A percentile compares a stretch with the other conserved stretches of the same genome.
Conservation (phyloP, 345 rosid genomes). For the Salix koriyanagi region DNA sequence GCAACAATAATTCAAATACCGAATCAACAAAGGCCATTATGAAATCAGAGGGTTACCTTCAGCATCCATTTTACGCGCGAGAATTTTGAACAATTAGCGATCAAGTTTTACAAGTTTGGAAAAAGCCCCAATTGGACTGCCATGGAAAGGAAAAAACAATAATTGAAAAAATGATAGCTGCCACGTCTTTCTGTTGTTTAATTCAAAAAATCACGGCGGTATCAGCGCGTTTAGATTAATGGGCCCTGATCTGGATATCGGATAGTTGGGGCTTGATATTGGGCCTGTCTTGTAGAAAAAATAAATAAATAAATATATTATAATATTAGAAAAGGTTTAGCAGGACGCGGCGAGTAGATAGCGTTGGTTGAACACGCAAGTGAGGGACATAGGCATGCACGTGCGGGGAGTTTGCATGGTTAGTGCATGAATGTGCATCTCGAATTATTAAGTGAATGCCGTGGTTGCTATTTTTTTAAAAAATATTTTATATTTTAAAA, state of each 20-base stretch:
- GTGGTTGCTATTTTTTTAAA: no score
- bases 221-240: background rate
- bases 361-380: background rate
- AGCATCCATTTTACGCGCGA: constrained; percentile 38
- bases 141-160: background rate
- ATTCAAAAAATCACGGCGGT: background rate
- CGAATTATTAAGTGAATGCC: no score
- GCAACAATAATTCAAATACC: background rate
- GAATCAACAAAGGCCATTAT: background rate
- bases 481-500: no score
- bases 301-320: background rate
- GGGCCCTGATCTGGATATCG: background rate
- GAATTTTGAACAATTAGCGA: constrained; percentile 10
- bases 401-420: background rate
- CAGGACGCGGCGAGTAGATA: constrained; percentile 20
- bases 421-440: no score
- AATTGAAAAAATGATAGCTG: no score
- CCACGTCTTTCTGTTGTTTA: background rate
- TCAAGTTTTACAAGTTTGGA: background rate
- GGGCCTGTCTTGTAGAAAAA: background rate
- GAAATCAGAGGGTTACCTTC: constrained; percentile 24
- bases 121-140: constrained; percentile 13
- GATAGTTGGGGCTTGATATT: background rate
- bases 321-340: background rate
- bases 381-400: background rate